These are phyloP conservation scores for Udeniomyces megalosporus DNA, from an alignment of 768 basidiomycete genomes.

Conservation along the genomic window DNA sequence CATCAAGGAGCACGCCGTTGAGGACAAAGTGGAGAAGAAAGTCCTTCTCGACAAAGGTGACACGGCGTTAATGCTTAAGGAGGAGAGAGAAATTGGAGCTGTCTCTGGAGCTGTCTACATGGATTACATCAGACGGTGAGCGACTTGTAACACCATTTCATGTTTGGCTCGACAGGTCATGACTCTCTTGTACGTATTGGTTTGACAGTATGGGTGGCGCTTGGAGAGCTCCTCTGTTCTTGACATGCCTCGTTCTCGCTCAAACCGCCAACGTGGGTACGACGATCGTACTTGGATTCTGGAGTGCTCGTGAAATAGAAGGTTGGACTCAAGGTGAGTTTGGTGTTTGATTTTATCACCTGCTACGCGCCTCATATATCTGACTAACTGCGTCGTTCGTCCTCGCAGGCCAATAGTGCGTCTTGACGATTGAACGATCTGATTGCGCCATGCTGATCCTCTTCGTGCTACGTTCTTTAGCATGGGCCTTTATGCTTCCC, in stretches of 20 bases:
- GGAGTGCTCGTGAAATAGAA: not conserved
- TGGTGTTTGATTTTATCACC: not conserved
- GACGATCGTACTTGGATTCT: conserved; percentile 45
- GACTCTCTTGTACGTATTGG: not conserved
- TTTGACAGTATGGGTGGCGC: conserved; percentile 38
- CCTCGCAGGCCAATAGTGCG: not conserved
- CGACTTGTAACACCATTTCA: not conserved
- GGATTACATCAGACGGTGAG: not conserved
- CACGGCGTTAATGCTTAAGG: conserved; percentile 3
- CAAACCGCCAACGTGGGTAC: conserved; percentile 45
- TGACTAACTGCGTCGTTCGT: not conserved
- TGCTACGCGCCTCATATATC: not conserved
- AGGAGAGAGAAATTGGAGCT: conserved; percentile 10
- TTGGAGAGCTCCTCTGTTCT: conserved; percentile 35
- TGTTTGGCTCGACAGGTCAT: not conserved
- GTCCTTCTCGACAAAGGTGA: not conserved
- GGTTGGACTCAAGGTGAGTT: conserved; percentile 8
- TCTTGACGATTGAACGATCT: not conserved
- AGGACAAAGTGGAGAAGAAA: not conserved
- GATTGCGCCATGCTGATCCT: not conserved
- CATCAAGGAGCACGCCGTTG: not conserved
- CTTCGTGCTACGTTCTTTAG: not conserved
- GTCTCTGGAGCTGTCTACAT: not conserved
- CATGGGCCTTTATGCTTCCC: conserved; percentile 4
- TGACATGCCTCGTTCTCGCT: conserved; percentile 34